A percentile compares a stretch with the other conserved stretches of the same genome.
These are phyloP conservation scores for Chaetomidium leptoderma DNA, from an alignment of 495 filamentous ascomycete species.

Conservation along the genomic window DNA sequence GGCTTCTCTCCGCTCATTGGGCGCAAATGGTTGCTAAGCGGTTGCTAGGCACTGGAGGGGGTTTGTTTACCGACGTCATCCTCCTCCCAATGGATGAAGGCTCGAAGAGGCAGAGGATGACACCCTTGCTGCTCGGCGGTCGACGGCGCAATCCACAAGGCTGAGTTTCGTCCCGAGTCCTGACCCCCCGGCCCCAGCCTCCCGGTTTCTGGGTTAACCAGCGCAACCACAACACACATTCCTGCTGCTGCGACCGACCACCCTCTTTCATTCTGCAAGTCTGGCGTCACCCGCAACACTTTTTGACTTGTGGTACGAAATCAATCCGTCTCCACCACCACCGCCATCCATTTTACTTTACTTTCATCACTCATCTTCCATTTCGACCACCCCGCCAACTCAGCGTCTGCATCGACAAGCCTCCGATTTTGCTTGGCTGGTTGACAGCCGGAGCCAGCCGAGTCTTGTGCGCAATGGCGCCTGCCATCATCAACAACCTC, in stretches of 20 bases:
- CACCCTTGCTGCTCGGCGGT: background rate
- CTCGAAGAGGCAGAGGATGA: background rate
- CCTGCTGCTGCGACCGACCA: background rate
- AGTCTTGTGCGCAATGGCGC: slow-evolving; percentile 28
- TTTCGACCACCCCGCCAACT: background rate
- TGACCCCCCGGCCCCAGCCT: slow-evolving; percentile 17
- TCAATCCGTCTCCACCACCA: background rate
- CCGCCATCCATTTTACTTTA: background rate
- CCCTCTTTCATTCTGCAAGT: background rate
- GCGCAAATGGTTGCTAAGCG: background rate
- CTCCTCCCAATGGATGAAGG: background rate
- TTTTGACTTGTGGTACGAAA: background rate
- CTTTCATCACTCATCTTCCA: background rate
- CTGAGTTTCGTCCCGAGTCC: background rate
- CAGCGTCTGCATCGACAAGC: slow-evolving; percentile 2
- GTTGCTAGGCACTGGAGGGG: slow-evolving; percentile 14
- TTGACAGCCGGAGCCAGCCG: slow-evolving; percentile 27
- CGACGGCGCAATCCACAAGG: background rate
- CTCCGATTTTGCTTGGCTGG: slow-evolving; percentile 23
- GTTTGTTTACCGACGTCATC: slow-evolving; percentile 26
- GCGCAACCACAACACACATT: slow-evolving; percentile 17
- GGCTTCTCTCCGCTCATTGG: background rate
- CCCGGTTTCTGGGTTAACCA: slow-evolving; percentile 34
- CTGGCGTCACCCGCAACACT: background rate
- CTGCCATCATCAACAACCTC: slow-evolving; percentile 25